A percentile compares a stretch with the other conserved stretches of the same genome.
phyloP scores from a whole-genome alignment of 192 early-diverging fungal species.

The Coemansia sp. region DNA sequence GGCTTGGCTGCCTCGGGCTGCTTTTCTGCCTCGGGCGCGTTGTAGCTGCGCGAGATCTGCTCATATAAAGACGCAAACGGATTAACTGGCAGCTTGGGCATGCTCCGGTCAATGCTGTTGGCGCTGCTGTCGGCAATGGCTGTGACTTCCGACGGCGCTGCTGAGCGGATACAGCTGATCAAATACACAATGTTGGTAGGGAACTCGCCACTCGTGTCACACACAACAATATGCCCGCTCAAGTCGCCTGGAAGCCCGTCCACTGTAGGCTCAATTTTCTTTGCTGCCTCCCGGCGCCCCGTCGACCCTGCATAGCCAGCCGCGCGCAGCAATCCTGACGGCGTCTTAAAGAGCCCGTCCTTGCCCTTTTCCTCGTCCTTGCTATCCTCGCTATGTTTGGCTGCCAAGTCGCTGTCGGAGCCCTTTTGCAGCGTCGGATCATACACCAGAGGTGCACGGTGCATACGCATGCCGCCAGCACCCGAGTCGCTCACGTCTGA shows the following conservation, averaged over 20 bases:
- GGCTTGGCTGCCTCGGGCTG: background rate
- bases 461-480: conserved; percentile 10
- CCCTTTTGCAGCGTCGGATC: conserved; percentile 33
- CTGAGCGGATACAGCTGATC: conserved; percentile 63
- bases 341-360: conserved; percentile 1
- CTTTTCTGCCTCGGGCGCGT: background rate
- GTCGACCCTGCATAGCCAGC: background rate
- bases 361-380: background rate
- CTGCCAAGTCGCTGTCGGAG: conserved; percentile 15
- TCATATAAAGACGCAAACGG: conserved; percentile 49
- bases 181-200: conserved; percentile 68
- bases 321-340: background rate
- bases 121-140: conserved; percentile 19
- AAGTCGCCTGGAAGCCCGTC: conserved; percentile 48
- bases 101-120: conserved; percentile 7
- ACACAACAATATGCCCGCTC: conserved; percentile 62
- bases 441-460: conserved; percentile 46
- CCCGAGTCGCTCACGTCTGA: conserved; percentile 11
- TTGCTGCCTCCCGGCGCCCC: background rate
- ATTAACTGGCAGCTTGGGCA: conserved; percentile 1
- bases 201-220: conserved; percentile 60
- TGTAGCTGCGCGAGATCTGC: conserved; percentile 53
- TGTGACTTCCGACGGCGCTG: conserved; percentile 45
- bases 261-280: conserved; percentile 7
- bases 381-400: background rate